Evolutionary conservation across 768 basidiomycete species (phyloP), one percentile per base, ranked within the genome.

Genomic region (Lanmaoa rubissima): DNA sequence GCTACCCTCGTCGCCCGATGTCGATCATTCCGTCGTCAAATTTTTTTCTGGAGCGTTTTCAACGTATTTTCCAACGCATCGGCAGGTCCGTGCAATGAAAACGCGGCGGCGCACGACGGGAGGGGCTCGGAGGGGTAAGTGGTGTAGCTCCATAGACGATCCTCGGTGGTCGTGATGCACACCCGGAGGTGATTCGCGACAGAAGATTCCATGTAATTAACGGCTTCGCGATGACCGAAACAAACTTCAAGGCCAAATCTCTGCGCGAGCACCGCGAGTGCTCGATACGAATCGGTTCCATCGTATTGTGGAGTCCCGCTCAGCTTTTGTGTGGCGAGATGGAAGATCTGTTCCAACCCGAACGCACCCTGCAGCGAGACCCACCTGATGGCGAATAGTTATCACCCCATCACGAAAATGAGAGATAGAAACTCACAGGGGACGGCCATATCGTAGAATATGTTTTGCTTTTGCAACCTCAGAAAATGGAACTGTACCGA

Each of bases 71-170:
- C 8, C 8, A 1, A 26, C 12, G 12, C 19, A 2, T 6, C 6
- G 26, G 26, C 26, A 28, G 26, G 26, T 28, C 26, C 31, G 31
- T 32, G 54, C 24, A 56, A 34, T 10, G 50, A 14, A 36, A 11
- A 21, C 0, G 56, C 51, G 0, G 60, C 56, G 5, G 44, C 46
- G 10, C 51, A 61, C 16, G 59, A 61, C 1, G 61, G 10, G 21
- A 54, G 6, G 4, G 61, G 48, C 9, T 63, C 60, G 7, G 56
- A 63, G 34, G 60, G 53, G n/a, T n/a, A n/a, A n/a, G n/a, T n/a
- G 26, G 55, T 58, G 24, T 51, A 58, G 9, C 16, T 46, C 50
- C 61, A 58, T 3, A 35, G 4, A 5, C 43, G 26, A 43, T 55
- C 47, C 3, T 44, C 35, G 4, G 60, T 58, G 2, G 28, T 55